Evolutionary conservation across 306 rosid genomes (phyloP), one percentile per base, ranked within the genome.

Genomic region (Rosa chinensis): DNA sequence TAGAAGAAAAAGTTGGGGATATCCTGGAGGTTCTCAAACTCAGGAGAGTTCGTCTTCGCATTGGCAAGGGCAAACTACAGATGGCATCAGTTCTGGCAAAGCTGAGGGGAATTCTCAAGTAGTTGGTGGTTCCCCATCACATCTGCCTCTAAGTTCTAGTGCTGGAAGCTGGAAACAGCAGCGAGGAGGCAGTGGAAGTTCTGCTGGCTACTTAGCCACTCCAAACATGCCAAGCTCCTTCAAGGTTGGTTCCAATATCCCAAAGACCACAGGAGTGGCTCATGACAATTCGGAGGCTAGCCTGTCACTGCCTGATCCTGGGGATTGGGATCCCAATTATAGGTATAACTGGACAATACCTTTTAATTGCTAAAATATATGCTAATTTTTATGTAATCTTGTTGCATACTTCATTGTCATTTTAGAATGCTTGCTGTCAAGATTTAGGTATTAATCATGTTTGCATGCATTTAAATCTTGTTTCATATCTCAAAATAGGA

Each of bases 261-360:
- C 86, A 35, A 90, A 87, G 58, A 80, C 88, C 12, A 67, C 81
- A 1, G 94, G 90, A 58, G 74, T 76, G 76, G 59, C 80, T 76
- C 93, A 80, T 78, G 95, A 93, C 64, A 88, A 82, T 84, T 80
- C 84, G 3, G 99, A 90, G 72, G 58, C 87, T 40, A 82, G 84
- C 72, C 78, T 82, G 55, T 85, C 93, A 8, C 79, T 90, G 87
- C 99, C 99, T 77, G 93, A 96, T 88, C 98, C 98, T 73, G 96
- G 94, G 78, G 99, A 96, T 73, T 96, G 99, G 99, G 99, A 96
- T 85, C 99, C 99, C 70, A 90, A 91, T 83, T 96, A 96, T 78
- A 95, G 99, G 99, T 93, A 58, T 21, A 89, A 75, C 79, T 44
- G 18, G 43, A 49, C 75, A 67, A 58, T 58, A 74, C 85, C 66